Evolutionary conservation across 2,329 filamentous ascomycete species (phyloP).

Genomic region (Penicillium sp.): DNA sequence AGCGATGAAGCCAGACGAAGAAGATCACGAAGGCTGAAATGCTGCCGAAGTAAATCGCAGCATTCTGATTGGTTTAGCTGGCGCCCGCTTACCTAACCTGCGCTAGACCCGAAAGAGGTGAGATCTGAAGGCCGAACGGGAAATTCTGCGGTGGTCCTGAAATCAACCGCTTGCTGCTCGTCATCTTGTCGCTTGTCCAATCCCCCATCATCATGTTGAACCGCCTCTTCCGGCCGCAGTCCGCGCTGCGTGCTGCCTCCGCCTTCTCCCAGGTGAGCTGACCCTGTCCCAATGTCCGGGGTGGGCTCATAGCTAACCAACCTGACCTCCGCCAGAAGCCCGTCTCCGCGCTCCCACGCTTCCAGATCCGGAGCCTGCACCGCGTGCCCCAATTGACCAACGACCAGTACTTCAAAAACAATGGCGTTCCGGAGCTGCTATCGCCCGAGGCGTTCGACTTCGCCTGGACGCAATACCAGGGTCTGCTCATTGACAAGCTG

Average conservation of each 20-base stretch:
- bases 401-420: conserved; percentile 37
- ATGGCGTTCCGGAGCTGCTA: conserved; percentile 63
- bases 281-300: conserved; percentile 7
- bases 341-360: conserved; percentile 30
- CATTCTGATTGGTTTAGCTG: too few species aligned
- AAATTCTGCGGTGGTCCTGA: too few species aligned
- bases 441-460: conserved; percentile 60
- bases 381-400: conserved; percentile 43
- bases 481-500: conserved; percentile 62
- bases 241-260: conserved; percentile 35
- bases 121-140: too few species aligned
- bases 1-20: too few species aligned
- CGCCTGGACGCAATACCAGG: conserved; percentile 77
- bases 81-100: too few species aligned
- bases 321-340: conserved; percentile 26
- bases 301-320: too few species aligned
- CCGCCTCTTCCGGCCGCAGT: conserved; percentile 38
- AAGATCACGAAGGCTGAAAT: too few species aligned
- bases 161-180: too few species aligned
- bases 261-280: conserved; percentile 29
- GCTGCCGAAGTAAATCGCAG: too few species aligned
- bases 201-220: conserved; percentile 36
- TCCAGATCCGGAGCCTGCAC: conserved; percentile 36
- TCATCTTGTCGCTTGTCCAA: too few species aligned
- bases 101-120: too few species aligned